A percentile compares a stretch with the other conserved stretches of the same genome.
These are phyloP conservation scores for Colletotrichum sp. DNA, from an alignment of 2,329 filamentous ascomycete genomes.

Conservation along the genomic window DNA sequence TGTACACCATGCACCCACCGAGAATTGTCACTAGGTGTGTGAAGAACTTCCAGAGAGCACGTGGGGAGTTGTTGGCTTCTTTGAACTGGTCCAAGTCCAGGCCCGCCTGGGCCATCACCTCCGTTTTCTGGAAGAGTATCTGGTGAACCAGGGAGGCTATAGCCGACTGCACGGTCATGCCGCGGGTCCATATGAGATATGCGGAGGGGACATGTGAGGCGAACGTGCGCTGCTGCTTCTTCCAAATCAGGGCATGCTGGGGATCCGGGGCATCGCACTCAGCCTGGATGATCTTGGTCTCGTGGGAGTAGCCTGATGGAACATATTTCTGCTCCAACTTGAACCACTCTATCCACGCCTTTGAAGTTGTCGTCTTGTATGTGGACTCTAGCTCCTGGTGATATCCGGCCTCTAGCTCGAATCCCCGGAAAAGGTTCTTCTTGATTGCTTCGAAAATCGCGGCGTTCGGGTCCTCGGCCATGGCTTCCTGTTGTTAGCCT, in stretches of 20 bases:
- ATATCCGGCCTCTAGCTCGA: conserved; percentile 28
- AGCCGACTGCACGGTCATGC: conserved; percentile 31
- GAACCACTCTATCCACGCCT: conserved; percentile 30
- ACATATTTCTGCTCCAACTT: conserved; percentile 29
- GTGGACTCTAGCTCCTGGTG: conserved; percentile 29
- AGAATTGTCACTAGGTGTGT: conserved; percentile 20
- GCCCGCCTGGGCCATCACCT: conserved; percentile 22
- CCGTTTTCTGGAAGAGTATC: conserved; percentile 29
- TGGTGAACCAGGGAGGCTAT: conserved; percentile 29
- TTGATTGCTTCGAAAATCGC: conserved; percentile 24
- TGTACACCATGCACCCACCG: conserved; percentile 29
- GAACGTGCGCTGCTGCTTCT: conserved; percentile 24
- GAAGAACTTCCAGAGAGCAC: conserved; percentile 27
- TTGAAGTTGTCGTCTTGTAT: conserved; percentile 28
- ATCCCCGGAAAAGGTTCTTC: conserved; percentile 25
- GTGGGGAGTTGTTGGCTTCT: conserved; percentile 23
- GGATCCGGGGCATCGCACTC: conserved; percentile 33
- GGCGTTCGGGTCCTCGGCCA: conserved; percentile 11
- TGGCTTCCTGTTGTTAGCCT: neutral
- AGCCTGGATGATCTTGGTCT: conserved; percentile 26
- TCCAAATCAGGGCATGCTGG: conserved; percentile 30
- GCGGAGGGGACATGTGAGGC: conserved; percentile 25
- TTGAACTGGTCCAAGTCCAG: conserved; percentile 24
- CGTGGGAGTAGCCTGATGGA: conserved; percentile 23
- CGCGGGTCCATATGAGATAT: conserved; percentile 31